These are phyloP conservation scores for Trichomonascaceae sp. DNA, from an alignment of 1,139 yeast genomes.

Conservation along the genomic window DNA sequence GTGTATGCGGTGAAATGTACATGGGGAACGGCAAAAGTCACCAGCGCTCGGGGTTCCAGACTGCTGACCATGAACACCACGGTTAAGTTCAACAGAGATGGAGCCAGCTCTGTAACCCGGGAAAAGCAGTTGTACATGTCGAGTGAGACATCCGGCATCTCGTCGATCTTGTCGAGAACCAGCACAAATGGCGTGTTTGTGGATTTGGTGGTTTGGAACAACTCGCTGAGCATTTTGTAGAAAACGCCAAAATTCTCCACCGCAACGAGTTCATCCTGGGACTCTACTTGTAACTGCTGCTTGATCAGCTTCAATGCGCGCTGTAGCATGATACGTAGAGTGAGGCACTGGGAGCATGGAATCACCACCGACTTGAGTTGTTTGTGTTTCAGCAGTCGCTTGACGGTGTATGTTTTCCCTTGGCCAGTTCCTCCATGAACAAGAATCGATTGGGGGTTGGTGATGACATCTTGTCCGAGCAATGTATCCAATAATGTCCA, in stretches of 20 bases:
- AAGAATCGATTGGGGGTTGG: slow-evolving; percentile 18
- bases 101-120: slow-evolving; percentile 33
- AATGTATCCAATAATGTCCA: too few relatives aligned
- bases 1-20: slow-evolving; percentile 37
- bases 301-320: slow-evolving; percentile 22
- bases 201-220: slow-evolving; percentile 21
- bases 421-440: slow-evolving; percentile 24
- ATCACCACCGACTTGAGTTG: slow-evolving; percentile 16
- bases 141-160: slow-evolving; percentile 36
- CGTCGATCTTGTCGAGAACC: slow-evolving; percentile 48
- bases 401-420: slow-evolving; percentile 21
- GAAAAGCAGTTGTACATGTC: slow-evolving; percentile 36
- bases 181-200: slow-evolving; percentile 33
- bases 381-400: slow-evolving; percentile 10
- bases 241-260: slow-evolving; percentile 41
- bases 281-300: slow-evolving; percentile 8
- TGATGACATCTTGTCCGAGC: too few relatives aligned
- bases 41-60: slow-evolving; percentile 34
- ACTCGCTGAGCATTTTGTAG: slow-evolving; percentile 29
- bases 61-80: slow-evolving; percentile 27
- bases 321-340: slow-evolving; percentile 25
- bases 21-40: slow-evolving; percentile 38
- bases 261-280: slow-evolving; percentile 7
- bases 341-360: slow-evolving; percentile 24
- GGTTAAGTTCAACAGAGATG: slow-evolving; percentile 17